Base-by-base conservation (phyloP, 192 early-diverging fungal species). In the Coemansia sp. region DNA sequence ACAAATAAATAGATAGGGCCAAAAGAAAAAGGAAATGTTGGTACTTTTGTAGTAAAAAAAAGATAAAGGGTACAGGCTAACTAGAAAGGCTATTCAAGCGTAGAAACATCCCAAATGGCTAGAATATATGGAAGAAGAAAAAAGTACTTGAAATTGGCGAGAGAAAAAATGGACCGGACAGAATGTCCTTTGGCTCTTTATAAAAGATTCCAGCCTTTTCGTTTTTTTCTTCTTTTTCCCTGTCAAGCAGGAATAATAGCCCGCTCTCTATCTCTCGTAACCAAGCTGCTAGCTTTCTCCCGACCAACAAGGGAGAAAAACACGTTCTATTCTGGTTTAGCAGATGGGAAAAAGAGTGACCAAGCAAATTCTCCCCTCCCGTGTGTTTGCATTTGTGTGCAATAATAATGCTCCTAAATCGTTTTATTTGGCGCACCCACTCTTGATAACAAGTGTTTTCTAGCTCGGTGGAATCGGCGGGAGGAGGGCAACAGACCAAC, bases 381-480 rank as follows among this genome's bases (percentile, higher is more conserved):
- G 28, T 53, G 9, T 28, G 51, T 53, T n/a, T n/a, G n/a, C n/a
- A n/a, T n/a, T n/a, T n/a, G n/a, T n/a, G n/a, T n/a, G n/a, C n/a
- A n/a, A 23, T 13, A 16, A 7, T 7, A 7, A 23, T 48, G 10
- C 46, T 48, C 12, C 18, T 7, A 21, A 23, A n/a, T 48, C 46
- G 56, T 39, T 55, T 55, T 39, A 46, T 66, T 57, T 66, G 51
- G 51, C 51, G 51, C 51, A 53, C 51, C 51, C 51, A 53, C 53
- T 56, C 53, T n/a, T 30, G 53, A 56, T n/a, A 49, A 56, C 9
- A 18, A 31, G 7, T 25, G 7, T 30, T 65, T 65, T 57, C 13
- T 56, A 58, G 55, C 64, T 40, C 64, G 64, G 64, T 65, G 64
- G 64, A 65, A 65, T 34, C 46, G 1, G 1, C 4, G 6, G 6